Conservation (phyloP, 2,329 filamentous ascomycete genomes). For the Aureobasidium uvarum region DNA sequence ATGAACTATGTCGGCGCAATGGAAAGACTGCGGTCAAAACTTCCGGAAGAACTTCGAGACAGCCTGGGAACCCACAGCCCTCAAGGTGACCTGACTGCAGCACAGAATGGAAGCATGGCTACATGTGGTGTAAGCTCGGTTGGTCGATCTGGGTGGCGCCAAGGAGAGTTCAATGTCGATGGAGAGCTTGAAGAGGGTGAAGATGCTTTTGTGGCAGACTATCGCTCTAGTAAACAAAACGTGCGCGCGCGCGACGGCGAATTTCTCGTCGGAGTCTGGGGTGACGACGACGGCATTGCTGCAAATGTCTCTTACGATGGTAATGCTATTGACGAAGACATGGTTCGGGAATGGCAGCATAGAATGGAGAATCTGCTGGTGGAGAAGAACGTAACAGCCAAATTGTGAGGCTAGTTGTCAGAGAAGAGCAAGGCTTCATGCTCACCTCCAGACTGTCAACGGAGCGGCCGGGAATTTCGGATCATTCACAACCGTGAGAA, state of each 20-base stretch:
- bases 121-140: conserved; percentile 50
- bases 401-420: background rate
- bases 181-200: conserved; percentile 27
- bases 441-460: background rate
- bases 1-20: conserved; percentile 45
- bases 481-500: background rate
- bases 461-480: background rate
- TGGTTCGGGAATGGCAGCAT: conserved; percentile 34
- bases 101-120: conserved; percentile 37
- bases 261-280: conserved; percentile 47
- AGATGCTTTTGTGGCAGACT: conserved; percentile 45
- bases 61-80: conserved; percentile 35
- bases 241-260: conserved; percentile 49
- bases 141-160: conserved; percentile 40
- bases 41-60: conserved; percentile 37
- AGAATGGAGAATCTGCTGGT: conserved; percentile 27
- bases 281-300: conserved; percentile 40
- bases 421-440: background rate
- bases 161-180: conserved; percentile 34
- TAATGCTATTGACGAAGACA: conserved; percentile 32
- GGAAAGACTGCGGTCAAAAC: conserved; percentile 41
- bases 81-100: conserved; percentile 42
- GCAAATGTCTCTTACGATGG: conserved; percentile 46
- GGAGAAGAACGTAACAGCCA: background rate
- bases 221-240: conserved; percentile 38